Percentiles rank a stretch among this genome's conserved stretches.
Evolutionary conservation across 2,329 filamentous ascomycete species (phyloP).

Genomic region (Claviceps maximensis): DNA sequence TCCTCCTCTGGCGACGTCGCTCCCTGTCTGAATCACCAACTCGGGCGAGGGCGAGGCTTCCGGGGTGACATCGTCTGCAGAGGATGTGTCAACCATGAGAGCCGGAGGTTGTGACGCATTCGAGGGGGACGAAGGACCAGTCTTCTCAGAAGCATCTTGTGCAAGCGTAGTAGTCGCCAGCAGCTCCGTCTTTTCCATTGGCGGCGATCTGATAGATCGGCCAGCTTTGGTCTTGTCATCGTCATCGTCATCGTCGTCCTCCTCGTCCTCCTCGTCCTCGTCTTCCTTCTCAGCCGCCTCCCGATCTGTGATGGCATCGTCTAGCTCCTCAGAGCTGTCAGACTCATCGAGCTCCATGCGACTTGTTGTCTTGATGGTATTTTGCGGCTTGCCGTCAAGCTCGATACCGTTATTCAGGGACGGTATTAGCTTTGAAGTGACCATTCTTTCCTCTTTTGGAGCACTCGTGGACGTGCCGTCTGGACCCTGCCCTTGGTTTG

Average conservation of each 20-base stretch:
- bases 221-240: neutral
- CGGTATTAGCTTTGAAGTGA: constrained; percentile 9
- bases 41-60: constrained; percentile 53
- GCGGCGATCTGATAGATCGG: neutral
- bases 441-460: constrained; percentile 24
- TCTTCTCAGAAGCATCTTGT: constrained; percentile 14
- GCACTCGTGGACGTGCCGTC: constrained; percentile 21
- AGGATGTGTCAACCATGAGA: constrained; percentile 58
- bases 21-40: constrained; percentile 34
- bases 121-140: constrained; percentile 11
- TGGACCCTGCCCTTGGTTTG: constrained; percentile 13
- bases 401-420: constrained; percentile 19
- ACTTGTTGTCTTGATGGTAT: constrained; percentile 36
- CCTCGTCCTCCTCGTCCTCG: constrained; percentile 5
- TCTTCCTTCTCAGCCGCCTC: neutral
- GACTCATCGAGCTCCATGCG: constrained; percentile 60
- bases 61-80: constrained; percentile 52
- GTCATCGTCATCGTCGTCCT: neutral
- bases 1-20: constrained; percentile 23
- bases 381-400: constrained; percentile 38
- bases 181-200: constrained; percentile 6
- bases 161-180: constrained; percentile 16
- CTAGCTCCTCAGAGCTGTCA: constrained; percentile 38
- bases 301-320: constrained; percentile 22
- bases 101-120: constrained; percentile 44